These are phyloP conservation scores for Apodospora peruviana DNA, from an alignment of 495 filamentous ascomycete species.

Conservation along the genomic window DNA sequence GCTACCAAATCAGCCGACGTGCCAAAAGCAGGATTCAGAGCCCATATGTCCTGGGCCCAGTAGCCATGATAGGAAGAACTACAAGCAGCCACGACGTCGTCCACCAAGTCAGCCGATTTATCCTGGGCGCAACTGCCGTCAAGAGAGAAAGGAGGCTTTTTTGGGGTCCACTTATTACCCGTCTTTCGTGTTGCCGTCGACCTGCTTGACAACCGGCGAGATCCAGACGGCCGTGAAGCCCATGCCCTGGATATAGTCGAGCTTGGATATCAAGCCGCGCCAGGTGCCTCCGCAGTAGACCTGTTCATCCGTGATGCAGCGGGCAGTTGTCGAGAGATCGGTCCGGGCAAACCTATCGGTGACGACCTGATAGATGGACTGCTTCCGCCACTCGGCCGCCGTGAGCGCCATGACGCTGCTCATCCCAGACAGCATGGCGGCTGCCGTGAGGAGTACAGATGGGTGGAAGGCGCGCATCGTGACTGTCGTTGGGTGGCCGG, in stretches of 20 bases:
- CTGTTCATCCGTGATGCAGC: constrained; percentile 39
- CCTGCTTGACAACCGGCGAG: constrained; percentile 62
- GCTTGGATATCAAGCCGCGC: constrained; percentile 62
- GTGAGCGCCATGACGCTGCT: constrained; percentile 10
- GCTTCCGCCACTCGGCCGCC: constrained; percentile 41
- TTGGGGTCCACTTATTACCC: constrained; percentile 35
- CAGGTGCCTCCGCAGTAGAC: constrained; percentile 75
- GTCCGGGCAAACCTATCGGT: constrained; percentile 71
- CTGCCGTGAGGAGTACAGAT: not conserved
- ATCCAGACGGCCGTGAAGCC: constrained; percentile 85
- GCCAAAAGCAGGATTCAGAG: constrained; percentile 61
- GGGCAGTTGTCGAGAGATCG: constrained; percentile 56
- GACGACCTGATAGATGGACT: constrained; percentile 68
- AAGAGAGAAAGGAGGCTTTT: not conserved
- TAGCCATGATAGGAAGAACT: constrained; percentile 64
- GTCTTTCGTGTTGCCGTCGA: constrained; percentile 45
- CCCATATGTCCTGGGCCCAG: constrained; percentile 65
- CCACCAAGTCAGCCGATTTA: not conserved
- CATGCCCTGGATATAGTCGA: constrained; percentile 71
- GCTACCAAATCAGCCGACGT: constrained; percentile 58
- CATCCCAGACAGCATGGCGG: not conserved
- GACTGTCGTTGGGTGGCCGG: not conserved
- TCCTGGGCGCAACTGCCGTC: too few species aligned
- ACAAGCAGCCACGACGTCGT: not conserved
- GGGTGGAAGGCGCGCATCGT: constrained; percentile 3